Evolutionary conservation across 1,284 basidiomycete species (phyloP).

Genomic region (Violaceomyces palustris): DNA sequence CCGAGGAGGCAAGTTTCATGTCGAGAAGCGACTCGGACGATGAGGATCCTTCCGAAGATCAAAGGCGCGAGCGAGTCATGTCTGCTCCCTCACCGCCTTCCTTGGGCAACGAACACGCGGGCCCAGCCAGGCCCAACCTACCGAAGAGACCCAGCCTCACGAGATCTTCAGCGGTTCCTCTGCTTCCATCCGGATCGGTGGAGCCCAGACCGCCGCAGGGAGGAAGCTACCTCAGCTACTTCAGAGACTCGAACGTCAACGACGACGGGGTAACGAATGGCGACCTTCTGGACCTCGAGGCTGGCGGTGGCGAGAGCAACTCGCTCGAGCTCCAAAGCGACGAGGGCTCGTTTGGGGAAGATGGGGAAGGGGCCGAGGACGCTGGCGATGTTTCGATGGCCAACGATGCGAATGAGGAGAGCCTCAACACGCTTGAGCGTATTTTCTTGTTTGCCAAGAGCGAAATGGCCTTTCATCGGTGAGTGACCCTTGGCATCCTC

Average conservation of each 20-base stretch:
- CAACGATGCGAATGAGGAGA: slow-evolving; percentile 23
- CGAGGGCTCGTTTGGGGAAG: slow-evolving; percentile 1
- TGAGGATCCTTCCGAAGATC: too few species aligned
- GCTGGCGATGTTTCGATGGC: slow-evolving; percentile 3
- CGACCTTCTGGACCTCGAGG: slow-evolving; percentile 1
- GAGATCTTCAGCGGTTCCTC: slow-evolving; percentile 24
- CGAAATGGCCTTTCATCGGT: slow-evolving; percentile 71
- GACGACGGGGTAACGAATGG: slow-evolving; percentile 14
- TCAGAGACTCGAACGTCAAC: slow-evolving; percentile 16
- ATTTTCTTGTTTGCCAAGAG: slow-evolving; percentile 90
- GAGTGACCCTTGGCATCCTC: neutral
- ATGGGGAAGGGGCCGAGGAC: neutral
- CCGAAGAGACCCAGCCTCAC: slow-evolving; percentile 42
- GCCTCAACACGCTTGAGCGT: slow-evolving; percentile 73
- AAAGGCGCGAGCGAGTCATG: too few species aligned
- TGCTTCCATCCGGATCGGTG: slow-evolving; percentile 18
- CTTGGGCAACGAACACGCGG: neutral
- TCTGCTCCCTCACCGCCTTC: too few species aligned
- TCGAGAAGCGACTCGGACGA: too few species aligned
- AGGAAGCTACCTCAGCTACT: slow-evolving; percentile 27
- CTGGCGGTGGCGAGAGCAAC: slow-evolving; percentile 6
- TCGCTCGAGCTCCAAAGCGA: neutral
- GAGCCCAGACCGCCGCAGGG: slow-evolving; percentile 17
- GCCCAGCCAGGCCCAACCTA: slow-evolving; percentile 10
- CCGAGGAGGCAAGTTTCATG: too few species aligned